Conservation (phyloP, 2,329 filamentous ascomycete species). For the Fusarium staphyleae region DNA sequence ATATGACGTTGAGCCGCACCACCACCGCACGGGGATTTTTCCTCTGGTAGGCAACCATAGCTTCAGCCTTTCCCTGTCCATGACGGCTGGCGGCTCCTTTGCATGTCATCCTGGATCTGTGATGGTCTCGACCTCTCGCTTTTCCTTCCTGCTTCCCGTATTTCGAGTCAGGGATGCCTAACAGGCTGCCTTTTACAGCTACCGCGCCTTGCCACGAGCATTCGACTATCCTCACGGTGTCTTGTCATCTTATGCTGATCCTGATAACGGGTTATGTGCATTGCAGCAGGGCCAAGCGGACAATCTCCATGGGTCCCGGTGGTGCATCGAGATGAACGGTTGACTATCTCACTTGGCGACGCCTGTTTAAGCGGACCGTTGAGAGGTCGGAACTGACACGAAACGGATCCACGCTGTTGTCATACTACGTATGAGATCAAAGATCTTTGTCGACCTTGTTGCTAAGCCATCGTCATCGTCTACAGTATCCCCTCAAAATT, state of each 20-base stretch:
- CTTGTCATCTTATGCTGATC: conserved; percentile 2
- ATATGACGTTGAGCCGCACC: conserved; percentile 37
- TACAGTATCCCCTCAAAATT: background rate
- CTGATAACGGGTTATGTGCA: background rate
- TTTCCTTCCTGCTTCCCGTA: background rate
- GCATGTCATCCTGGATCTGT: conserved; percentile 4
- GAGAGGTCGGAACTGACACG: background rate
- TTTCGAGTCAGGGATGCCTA: background rate
- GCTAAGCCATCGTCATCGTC: background rate
- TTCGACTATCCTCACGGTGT: conserved; percentile 1
- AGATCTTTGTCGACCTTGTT: background rate
- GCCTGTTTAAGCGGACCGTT: background rate
- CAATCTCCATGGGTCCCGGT: background rate
- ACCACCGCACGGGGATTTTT: conserved; percentile 11
- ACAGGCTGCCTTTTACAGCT: background rate
- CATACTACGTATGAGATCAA: no score
- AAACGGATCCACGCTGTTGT: background rate
- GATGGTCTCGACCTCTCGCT: background rate
- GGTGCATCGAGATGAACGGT: background rate
- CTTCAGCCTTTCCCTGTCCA: conserved; percentile 17
- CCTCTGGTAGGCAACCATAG: conserved; percentile 6
- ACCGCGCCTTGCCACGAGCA: background rate
- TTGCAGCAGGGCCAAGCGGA: background rate
- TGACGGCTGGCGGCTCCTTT: conserved; percentile 18
- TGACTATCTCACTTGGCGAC: background rate